Base-by-base conservation (phyloP, 768 basidiomycete species). In the Calocybe indica region DNA sequence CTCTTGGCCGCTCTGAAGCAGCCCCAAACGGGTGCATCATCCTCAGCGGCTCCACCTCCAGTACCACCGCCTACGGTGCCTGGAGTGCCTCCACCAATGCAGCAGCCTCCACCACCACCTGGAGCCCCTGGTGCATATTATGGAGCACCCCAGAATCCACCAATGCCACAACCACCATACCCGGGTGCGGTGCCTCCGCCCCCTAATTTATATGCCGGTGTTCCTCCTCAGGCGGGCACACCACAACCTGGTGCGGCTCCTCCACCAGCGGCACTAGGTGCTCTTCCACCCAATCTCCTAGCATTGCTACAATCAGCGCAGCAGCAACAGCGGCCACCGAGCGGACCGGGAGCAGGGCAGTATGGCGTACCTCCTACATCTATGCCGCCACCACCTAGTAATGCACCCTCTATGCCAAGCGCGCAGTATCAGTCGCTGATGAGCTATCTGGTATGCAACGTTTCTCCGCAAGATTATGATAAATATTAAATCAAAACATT, bases 281-380 rank as follows among this genome's bases (percentile, higher is more conserved):
- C 66, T 11, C 61, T 88, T 13, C 83, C 88, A 2, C 83, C 85
- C 0, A 85, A 84, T 52, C 73, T 90, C 12, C 66, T 88, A 44
- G 83, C 87, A 0, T 55, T 88, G 38, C 61, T 89, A n/a, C 76
- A 76, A 57, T 60, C 67, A 52, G 69, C 67, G 29, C 85, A 85
- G 52, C 77, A 79, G 51, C 72, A 69, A 39, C 59, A 62, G 37
- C 71, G 65, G 44, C 66, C 62, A 36, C 60, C 67, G 7, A 56
- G 50, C 30, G 60, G 69, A 8, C 64, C 65, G 36, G 68, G 64
- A 39, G 55, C 62, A 10, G 53, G 58, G 12, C 64, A 63, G 43
- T 73, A 68, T 54, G 67, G 63, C 14, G 63, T 67, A 52, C 63
- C 67, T 7, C 73, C 70, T 29, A 71, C 66, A 30, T 67, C 62